These are phyloP conservation scores for Boechera stricta DNA, from an alignment of 345 rosid genomes.

Conservation along the genomic window DNA sequence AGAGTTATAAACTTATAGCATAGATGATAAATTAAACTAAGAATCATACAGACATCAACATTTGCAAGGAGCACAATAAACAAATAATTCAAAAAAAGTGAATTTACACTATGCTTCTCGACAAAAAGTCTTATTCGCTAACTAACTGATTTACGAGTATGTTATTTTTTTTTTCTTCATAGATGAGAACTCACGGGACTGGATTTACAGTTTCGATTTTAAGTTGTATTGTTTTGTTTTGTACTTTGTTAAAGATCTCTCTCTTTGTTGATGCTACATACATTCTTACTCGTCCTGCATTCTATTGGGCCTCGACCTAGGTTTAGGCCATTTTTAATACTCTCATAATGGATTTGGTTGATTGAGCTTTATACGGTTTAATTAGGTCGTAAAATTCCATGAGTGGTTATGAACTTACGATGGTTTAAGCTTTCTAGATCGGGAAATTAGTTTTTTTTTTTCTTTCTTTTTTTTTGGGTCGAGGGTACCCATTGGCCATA, in stretches of 20 bases:
- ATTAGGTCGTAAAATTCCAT: neutral
- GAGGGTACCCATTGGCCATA: too few species aligned
- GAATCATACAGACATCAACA: neutral
- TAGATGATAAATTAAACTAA: neutral
- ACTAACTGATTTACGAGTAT: neutral
- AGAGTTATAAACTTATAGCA: neutral
- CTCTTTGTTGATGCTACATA: neutral
- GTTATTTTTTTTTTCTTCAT: neutral
- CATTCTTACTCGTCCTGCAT: neutral
- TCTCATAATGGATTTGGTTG: neutral
- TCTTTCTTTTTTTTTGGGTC: too few species aligned
- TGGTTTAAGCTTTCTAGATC: too few species aligned
- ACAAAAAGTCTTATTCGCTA: neutral
- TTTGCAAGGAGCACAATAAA: neutral
- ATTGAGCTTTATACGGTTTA: neutral
- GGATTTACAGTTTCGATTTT: neutral
- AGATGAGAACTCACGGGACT: neutral
- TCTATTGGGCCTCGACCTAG: conserved; percentile 3
- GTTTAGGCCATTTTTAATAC: neutral
- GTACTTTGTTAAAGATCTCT: neutral
- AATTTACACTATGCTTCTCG: neutral
- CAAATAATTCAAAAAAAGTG: neutral
- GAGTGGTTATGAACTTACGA: neutral
- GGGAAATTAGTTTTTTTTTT: too few species aligned
- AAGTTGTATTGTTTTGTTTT: neutral